Evolutionary conservation across 176 grass and related monocot genomes (phyloP), one percentile per base, ranked within the genome.

Genomic region (Avena insularis): DNA sequence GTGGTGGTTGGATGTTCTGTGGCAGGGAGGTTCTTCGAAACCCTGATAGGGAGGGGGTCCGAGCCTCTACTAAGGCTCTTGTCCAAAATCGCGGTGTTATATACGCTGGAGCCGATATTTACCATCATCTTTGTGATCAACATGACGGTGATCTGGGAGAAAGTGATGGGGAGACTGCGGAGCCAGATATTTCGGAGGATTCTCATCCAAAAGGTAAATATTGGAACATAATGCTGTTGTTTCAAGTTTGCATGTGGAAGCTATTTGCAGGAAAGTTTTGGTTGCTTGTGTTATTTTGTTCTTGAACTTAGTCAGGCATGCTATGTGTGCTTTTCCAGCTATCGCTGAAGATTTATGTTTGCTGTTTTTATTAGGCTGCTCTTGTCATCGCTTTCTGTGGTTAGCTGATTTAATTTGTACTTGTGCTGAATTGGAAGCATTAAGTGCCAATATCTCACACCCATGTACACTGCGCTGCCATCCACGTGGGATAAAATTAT

Each of bases 161-260:
- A 91, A 80, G 93, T 98, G 40, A 98, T 94, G 96, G 81, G 86
- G 19, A 90, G 90, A 59, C 33, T 98, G 64, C 89, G 96, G 64
- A 88, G 91, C 75, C 96, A 95, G 84, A 95, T 98, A 84, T 98
- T 98, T 90, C 86, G 96, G 48, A 93, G 93, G 85, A 95, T 98
- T 87, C 88, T 98, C n/a, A 90, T 95, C 79, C 91, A 98, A 79
- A 98, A 95, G 96, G 96, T 98, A 84, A 29, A 76, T 27, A 12
- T 38, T 57, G 19, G 54, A 70, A 19, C 53, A 43, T n/a, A 58
- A 67, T 19, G 57, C 19, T 71, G 10, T 56, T 13, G 17, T 36
- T 45, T 49, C 54, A 57, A n/a, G 19, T 14, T 49, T 50, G 50
- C 13, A 69, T 0, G 12, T 45, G 0, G 10, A 56, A 58, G 10